Base-by-base conservation (phyloP, 768 basidiomycete species). In the Phylloporus scabripes region DNA sequence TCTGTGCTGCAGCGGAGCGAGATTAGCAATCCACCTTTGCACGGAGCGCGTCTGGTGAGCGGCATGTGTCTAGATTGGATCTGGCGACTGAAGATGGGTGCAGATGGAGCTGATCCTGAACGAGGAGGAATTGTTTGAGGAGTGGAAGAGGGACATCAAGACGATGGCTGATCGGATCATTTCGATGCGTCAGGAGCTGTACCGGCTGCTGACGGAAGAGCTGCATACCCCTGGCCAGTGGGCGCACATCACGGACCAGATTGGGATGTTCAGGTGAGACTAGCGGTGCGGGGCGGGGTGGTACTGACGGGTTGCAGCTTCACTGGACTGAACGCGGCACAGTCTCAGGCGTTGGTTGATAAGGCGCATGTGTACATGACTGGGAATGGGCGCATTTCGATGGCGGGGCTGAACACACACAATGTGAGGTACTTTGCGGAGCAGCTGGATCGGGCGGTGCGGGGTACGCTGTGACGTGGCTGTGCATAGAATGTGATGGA, bases 191-290 rank as follows among this genome's bases (percentile, higher is more conserved):
- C 72, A 80, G 53, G 79, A 87, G 71, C 75, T 99, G 57, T 76
- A 81, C 74, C 71, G 77, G 47, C 64, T 88, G 59, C 67, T 96
- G 63, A 64, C 61, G 21, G 76, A 89, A 54, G 83, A 87, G 65
- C 68, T 92, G 55, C 78, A 87, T 62, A 94, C 91, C 44, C 93
- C 93, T 4, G 92, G 93, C 6, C 82, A 81, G 61, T 99, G 96
- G 96, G 81, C 85, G n/a, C 95, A 98, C 70, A 95, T 99, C 60
- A 73, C 86, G 59, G 80, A 82, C 45, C 96, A 98, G 75, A 98
- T 98, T 69, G 95, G 94, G 49, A 96, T 95, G 94, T 96, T 94
- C 77, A 92, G 88, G 83, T 92, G 65, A 52, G 75, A 60, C 39
- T 11, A 9, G 4, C 24, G 18, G 15, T 29, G 42, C 33, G 11